phyloP scores from a whole-genome alignment of 2,329 filamentous ascomycete species.

The Chalaropsis thielavioides region DNA sequence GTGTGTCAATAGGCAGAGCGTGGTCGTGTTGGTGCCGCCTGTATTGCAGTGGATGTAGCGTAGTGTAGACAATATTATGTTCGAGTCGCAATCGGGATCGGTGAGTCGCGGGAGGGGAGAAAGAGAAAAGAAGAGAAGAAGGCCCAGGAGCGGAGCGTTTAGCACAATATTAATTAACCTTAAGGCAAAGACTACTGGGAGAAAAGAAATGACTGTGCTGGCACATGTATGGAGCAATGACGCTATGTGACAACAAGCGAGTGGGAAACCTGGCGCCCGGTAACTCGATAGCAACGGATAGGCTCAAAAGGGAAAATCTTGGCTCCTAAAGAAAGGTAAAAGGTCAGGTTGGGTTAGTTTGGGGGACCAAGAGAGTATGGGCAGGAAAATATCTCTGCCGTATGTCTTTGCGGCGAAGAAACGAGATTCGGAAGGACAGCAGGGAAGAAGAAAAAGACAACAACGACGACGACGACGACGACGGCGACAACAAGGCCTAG shows the following conservation, averaged over 20 bases:
- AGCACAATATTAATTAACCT: not conserved
- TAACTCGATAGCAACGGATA: not conserved
- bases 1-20: too few species aligned
- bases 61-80: not conserved
- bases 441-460: not conserved
- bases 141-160: not conserved
- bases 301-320: not conserved
- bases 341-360: not conserved
- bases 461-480: not conserved
- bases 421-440: not conserved
- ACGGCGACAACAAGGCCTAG: too few species aligned
- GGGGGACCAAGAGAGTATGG: not conserved
- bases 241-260: slow-evolving; percentile 3
- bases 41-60: too few species aligned
- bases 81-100: not conserved
- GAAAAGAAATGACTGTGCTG: slow-evolving; percentile 3
- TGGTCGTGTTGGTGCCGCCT: too few species aligned
- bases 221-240: not conserved
- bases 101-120: not conserved
- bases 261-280: not conserved
- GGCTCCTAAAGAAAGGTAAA: not conserved
- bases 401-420: not conserved
- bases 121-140: not conserved
- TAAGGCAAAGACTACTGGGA: not conserved
- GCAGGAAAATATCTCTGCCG: not conserved